Evolutionary conservation across 495 filamentous ascomycete genomes (phyloP).

Genomic region (Talaromyces liani): DNA sequence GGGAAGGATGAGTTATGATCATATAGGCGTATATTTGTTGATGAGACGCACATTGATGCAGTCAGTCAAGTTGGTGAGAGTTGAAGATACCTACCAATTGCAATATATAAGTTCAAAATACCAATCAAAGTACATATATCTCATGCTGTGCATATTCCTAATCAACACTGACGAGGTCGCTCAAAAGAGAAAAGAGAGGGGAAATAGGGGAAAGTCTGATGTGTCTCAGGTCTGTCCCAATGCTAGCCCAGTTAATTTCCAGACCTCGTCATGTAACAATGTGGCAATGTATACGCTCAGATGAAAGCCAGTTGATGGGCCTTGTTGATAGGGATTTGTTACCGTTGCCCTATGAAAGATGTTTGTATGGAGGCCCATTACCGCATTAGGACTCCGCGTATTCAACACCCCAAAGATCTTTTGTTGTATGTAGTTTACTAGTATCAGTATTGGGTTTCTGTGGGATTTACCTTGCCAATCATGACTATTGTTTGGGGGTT

Average conservation of each 20-base stretch:
- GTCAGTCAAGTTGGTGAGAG: not conserved
- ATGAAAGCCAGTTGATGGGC: no score
- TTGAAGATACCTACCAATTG: not conserved
- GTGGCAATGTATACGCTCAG: no score
- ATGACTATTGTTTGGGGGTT: no score
- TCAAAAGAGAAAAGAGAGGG: no score
- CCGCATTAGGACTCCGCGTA: not conserved
- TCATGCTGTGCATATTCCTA: not conserved
- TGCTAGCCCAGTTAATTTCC: no score
- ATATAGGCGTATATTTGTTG: not conserved
- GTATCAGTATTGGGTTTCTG: no score
- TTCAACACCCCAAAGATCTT: not conserved
- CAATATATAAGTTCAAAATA: not conserved
- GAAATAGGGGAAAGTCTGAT: no score
- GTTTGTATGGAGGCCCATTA: not conserved
- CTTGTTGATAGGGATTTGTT: not conserved
- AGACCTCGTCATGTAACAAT: no score
- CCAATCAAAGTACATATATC: not conserved
- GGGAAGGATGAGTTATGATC: conserved; percentile 35
- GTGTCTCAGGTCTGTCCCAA: no score
- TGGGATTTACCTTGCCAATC: no score
- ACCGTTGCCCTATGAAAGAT: not conserved
- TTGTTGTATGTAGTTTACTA: no score
- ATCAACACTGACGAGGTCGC: no score
- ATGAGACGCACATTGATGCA: not conserved